Evolutionary conservation across 148 eudicot species (phyloP).

Genomic region (Suaeda aralocaspica): DNA sequence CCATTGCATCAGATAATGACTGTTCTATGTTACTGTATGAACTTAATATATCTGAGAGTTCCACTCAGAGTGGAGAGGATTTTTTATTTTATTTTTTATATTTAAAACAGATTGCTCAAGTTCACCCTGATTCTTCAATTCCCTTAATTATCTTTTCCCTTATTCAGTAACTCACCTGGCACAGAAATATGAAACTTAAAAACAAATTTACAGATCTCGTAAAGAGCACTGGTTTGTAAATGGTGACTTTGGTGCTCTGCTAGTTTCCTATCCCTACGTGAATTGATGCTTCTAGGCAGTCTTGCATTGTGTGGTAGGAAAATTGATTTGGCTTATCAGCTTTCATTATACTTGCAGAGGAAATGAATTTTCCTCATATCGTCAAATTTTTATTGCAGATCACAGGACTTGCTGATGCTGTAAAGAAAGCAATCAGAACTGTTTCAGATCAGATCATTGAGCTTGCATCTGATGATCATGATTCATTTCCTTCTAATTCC

Average conservation of each 20-base stretch:
- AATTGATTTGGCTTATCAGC: background rate
- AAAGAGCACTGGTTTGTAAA: background rate
- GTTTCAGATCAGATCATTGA: constrained; percentile 66
- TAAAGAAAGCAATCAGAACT: constrained; percentile 64
- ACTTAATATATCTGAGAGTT: background rate
- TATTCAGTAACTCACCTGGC: background rate
- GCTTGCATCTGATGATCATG: constrained; percentile 44
- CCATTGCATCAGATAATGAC: background rate
- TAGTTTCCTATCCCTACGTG: background rate
- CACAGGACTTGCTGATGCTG: constrained; percentile 54
- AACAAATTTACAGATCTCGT: background rate
- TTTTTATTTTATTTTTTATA: too few relatives aligned
- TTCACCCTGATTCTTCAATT: background rate
- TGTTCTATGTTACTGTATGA: background rate
- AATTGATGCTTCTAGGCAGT: background rate
- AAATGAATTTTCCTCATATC: background rate
- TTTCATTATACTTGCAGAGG: constrained; percentile 37
- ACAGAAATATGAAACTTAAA: background rate
- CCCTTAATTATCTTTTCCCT: background rate
- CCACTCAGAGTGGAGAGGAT: background rate
- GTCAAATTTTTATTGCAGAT: constrained; percentile 48
- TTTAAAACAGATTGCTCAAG: background rate
- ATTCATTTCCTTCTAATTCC: constrained; percentile 37
- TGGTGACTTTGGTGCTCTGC: constrained; percentile 10
- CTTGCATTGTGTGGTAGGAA: background rate